A percentile compares a stretch with the other conserved stretches of the same genome.
These are phyloP conservation scores for Pisolithus sp. DNA, from an alignment of 768 basidiomycete species.

Conservation along the genomic window DNA sequence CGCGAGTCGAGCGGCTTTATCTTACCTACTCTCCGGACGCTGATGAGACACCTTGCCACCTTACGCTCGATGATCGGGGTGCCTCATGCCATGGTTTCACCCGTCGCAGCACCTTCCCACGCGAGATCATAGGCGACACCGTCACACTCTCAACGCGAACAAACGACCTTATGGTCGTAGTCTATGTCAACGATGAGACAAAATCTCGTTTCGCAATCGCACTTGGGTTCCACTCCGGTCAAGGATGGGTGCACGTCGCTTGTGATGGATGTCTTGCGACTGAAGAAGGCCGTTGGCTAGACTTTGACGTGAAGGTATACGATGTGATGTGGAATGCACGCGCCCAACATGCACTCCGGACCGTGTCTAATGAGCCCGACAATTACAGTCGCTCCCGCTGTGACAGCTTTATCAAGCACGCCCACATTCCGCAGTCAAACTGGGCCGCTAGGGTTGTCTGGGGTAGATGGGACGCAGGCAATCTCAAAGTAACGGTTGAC, in stretches of 20 bases:
- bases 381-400: too few relatives aligned
- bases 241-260: not conserved
- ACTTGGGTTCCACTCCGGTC: not conserved
- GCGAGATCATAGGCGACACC: not conserved
- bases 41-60: too few relatives aligned
- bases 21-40: too few relatives aligned
- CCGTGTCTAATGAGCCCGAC: not conserved
- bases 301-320: not conserved
- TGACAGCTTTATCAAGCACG: not conserved
- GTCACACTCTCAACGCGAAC: not conserved
- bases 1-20: too few relatives aligned
- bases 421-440: not conserved
- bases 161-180: not conserved
- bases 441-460: not conserved
- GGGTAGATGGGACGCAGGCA: not conserved
- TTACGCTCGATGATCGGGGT: not conserved
- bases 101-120: not conserved
- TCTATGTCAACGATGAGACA: not conserved
- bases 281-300: not conserved
- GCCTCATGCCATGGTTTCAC: not conserved
- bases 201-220: not conserved
- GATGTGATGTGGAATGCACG: not conserved
- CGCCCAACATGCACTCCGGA: not conserved
- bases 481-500: not conserved
- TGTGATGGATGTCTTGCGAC: not conserved